Percentiles rank a stretch among this genome's conserved stretches.
Evolutionary conservation across 148 eudicot genomes (phyloP).

Genomic region (Persicaria tinctoria): DNA sequence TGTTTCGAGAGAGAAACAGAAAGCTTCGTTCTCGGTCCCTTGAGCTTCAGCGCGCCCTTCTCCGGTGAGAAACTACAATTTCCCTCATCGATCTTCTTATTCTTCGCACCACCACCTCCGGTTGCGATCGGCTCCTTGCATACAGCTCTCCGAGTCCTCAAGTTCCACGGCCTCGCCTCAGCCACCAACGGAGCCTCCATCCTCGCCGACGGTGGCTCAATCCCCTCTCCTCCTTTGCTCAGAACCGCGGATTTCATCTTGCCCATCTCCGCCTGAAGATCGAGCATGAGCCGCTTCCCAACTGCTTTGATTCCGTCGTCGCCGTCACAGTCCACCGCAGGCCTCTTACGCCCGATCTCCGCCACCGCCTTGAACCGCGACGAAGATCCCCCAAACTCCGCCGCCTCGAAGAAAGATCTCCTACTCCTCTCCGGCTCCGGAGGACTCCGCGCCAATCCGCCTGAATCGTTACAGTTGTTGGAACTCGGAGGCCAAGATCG

Average conservation of each 20-base stretch:
- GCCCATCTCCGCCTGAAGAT: constrained; percentile 18
- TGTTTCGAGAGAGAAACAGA: constrained; percentile 29
- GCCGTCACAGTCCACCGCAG: neutral
- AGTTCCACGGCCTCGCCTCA: constrained; percentile 35
- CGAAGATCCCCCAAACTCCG: neutral
- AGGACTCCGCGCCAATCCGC: neutral
- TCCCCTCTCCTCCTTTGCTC: constrained; percentile 17
- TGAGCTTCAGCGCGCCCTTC: constrained; percentile 18
- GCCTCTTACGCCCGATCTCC: neutral
- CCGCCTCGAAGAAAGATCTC: constrained; percentile 9
- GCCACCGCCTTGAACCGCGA: neutral
- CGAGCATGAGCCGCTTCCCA: constrained; percentile 19
- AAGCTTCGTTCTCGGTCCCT: constrained; percentile 26
- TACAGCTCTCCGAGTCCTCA: constrained; percentile 42
- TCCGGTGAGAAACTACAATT: constrained; percentile 17
- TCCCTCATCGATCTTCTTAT: constrained; percentile 17
- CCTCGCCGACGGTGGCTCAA: constrained; percentile 18
- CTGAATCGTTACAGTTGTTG: neutral
- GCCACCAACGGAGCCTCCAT: constrained; percentile 15
- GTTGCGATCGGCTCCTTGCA: constrained; percentile 16
- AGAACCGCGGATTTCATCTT: constrained; percentile 12
- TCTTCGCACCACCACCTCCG: constrained; percentile 19
- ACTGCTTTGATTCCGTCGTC: constrained; percentile 15
- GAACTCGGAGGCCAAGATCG: constrained; percentile 5
- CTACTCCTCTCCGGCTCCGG: neutral